phyloP scores from a whole-genome alignment of 441 rosid genomes.

The Flueggea neowawraea region DNA sequence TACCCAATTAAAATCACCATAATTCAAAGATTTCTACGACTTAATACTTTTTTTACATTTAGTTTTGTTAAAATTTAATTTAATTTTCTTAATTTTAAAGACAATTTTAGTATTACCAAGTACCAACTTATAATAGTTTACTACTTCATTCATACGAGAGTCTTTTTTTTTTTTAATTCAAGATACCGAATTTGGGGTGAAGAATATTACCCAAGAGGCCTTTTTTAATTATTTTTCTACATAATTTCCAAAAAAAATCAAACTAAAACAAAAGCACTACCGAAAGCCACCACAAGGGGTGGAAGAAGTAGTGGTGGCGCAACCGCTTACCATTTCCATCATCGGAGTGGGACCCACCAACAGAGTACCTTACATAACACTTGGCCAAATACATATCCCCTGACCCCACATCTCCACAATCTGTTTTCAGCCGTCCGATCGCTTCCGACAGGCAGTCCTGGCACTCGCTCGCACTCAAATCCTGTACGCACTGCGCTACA shows the following conservation, averaged over 20 bases:
- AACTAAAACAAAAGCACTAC: constrained; percentile 2
- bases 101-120: no score
- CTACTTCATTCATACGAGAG: no score
- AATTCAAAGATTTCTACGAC: no score
- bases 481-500: constrained; percentile 81
- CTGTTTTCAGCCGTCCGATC: constrained; percentile 56
- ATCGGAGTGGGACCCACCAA: constrained; percentile 46
- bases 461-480: constrained; percentile 61
- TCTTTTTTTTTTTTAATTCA: no score
- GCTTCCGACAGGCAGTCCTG: constrained; percentile 78
- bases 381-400: constrained; percentile 80
- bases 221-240: not conserved
- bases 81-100: no score
- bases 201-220: no score
- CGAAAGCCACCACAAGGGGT: constrained; percentile 23
- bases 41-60: no score
- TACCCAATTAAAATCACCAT: no score
- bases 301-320: constrained; percentile 7
- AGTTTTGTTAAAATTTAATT: no score
- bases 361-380: constrained; percentile 73
- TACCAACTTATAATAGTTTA: no score
- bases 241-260: not conserved
- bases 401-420: constrained; percentile 52
- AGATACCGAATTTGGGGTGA: no score
- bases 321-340: constrained; percentile 43